These are phyloP conservation scores for Setaria viridis DNA, from an alignment of 202 grass and related monocot species.

Conservation along the genomic window DNA sequence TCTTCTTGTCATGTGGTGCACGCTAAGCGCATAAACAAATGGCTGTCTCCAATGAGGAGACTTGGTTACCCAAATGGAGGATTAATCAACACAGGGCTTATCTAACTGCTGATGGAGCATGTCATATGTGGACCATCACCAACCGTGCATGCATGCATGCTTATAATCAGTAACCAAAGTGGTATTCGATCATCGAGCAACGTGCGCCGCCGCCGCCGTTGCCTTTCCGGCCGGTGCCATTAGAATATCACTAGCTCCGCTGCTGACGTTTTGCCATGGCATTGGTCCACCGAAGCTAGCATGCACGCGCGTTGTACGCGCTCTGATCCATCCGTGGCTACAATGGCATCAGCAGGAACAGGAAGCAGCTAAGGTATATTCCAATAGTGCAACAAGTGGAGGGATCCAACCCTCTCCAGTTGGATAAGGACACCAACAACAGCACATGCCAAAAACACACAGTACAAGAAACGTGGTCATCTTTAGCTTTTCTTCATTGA, in stretches of 20 bases:
- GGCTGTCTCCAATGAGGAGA: constrained; percentile 48
- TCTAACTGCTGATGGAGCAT: constrained; percentile 11
- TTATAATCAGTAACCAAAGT: neutral
- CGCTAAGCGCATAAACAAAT: constrained; percentile 28
- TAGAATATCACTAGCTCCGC: neutral
- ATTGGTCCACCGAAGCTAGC: constrained; percentile 20
- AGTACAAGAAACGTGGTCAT: constrained; percentile 16
- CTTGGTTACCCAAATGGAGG: constrained; percentile 9
- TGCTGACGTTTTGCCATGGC: constrained; percentile 37
- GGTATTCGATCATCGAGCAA: constrained; percentile 7
- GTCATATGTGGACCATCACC: constrained; percentile 17
- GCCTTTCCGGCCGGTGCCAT: neutral
- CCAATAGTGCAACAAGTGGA: neutral
- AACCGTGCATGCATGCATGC: neutral
- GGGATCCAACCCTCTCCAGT: no score
- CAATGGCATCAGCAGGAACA: neutral
- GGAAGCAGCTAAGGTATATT: neutral
- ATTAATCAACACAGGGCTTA: constrained; percentile 13
- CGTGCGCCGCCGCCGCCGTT: constrained; percentile 15
- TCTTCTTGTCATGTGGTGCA: constrained; percentile 34
- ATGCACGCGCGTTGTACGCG: neutral
- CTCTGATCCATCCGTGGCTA: neutral
- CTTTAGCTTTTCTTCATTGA: neutral
- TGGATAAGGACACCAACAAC: neutral
- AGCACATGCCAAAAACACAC: neutral